These are phyloP conservation scores for Bolboschoenoplectus hybrid DNA, from an alignment of 202 grass and related monocot species.

Conservation along the genomic window DNA sequence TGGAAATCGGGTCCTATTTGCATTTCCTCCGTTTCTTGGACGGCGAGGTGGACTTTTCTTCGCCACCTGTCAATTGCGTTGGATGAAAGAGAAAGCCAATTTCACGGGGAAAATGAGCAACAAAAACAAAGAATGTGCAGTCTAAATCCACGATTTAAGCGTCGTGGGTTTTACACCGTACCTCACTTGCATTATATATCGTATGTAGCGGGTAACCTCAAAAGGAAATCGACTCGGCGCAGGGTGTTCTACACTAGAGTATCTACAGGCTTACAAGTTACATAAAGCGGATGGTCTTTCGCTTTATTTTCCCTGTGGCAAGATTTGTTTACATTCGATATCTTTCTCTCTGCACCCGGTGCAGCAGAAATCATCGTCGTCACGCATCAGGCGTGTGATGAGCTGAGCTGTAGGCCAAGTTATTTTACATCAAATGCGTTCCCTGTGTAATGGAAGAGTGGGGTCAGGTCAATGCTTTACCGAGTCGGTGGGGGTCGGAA, in stretches of 20 bases:
- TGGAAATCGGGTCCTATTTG: neutral
- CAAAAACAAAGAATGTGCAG: neutral
- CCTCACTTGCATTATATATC: neutral
- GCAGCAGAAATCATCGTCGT: neutral
- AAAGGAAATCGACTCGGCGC: neutral
- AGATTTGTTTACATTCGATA: constrained; percentile 28
- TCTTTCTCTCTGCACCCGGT: neutral
- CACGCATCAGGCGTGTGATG: neutral
- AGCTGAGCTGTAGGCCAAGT: neutral
- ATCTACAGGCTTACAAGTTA: neutral
- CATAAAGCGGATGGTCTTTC: constrained; percentile 25
- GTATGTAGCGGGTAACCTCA: neutral
- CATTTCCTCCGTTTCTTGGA: neutral
- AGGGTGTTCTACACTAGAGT: neutral
- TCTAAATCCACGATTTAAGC: constrained; percentile 5
- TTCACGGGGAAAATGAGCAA: constrained; percentile 20
- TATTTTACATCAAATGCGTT: neutral
- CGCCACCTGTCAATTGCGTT: neutral
- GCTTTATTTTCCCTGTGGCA: constrained; percentile 24
- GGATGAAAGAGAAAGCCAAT: constrained; percentile 28
- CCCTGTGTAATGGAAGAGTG: neutral
- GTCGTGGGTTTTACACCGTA: neutral
- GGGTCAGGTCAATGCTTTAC: neutral
- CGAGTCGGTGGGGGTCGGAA: neutral
- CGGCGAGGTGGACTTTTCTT: constrained; percentile 4